Conservation (phyloP, 1,284 basidiomycete species). For the Trichosporon inkin region DNA sequence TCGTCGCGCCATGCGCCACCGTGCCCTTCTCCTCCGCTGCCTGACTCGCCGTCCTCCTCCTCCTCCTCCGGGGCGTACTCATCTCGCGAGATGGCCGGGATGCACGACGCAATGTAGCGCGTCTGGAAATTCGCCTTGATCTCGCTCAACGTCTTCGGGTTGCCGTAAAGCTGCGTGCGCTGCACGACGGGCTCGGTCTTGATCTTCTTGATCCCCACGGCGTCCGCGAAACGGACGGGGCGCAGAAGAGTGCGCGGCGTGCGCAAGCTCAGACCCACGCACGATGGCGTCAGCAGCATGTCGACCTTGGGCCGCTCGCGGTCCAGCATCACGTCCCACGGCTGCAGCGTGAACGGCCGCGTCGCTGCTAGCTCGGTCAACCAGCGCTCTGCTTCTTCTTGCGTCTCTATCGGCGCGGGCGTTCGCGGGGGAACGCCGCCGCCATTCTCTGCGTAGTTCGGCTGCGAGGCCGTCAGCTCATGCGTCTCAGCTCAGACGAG, state of each 20-base stretch:
- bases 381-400: conserved; percentile 27
- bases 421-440: conserved; percentile 27
- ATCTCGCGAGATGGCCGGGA: not conserved
- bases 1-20: conserved; percentile 28
- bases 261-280: conserved; percentile 27
- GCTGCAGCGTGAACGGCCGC: conserved; percentile 20
- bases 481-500: not conserved
- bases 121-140: conserved; percentile 39
- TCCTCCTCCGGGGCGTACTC: not conserved
- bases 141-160: conserved; percentile 24
- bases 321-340: conserved; percentile 28
- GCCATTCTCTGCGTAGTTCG: conserved; percentile 18
- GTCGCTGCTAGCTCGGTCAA: conserved; percentile 23
- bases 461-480: not conserved
- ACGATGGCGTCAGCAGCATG: conserved; percentile 35
- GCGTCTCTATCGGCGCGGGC: conserved; percentile 20
- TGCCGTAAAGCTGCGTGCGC: conserved; percentile 46
- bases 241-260: conserved; percentile 37
- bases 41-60: not conserved
- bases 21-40: not conserved
- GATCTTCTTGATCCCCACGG: conserved; percentile 37
- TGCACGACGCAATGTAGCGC: conserved; percentile 31
- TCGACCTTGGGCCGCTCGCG: conserved; percentile 22
- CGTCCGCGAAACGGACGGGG: conserved; percentile 35
- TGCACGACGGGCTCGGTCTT: conserved; percentile 48